phyloP scores from a whole-genome alignment of 371 early-diverging fungal genomes.

The Batrachochytrium dendrobatidis region DNA sequence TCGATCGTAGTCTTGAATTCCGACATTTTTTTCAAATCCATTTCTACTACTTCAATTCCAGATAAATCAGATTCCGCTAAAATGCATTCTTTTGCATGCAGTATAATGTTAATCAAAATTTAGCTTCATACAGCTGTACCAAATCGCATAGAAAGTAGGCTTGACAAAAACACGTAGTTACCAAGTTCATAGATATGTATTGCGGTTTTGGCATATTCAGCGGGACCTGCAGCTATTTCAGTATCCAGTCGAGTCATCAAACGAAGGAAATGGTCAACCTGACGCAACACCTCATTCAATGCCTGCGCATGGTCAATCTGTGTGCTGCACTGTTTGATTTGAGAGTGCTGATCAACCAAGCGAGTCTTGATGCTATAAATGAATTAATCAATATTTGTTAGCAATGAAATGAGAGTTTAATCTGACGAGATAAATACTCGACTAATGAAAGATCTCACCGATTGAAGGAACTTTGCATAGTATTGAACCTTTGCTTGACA shows the following conservation, averaged over 20 bases:
- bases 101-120: neutral
- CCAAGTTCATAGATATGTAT: slow-evolving; percentile 21
- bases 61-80: slow-evolving; percentile 55
- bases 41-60: slow-evolving; percentile 57
- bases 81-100: slow-evolving; percentile 34
- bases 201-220: slow-evolving; percentile 39
- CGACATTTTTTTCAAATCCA: slow-evolving; percentile 42
- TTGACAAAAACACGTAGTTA: slow-evolving; percentile 4
- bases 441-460: no score
- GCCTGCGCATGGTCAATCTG: slow-evolving; percentile 59
- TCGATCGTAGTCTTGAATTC: slow-evolving; percentile 40
- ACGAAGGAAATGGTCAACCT: slow-evolving; percentile 56
- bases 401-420: no score
- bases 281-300: slow-evolving; percentile 56
- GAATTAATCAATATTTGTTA: no score
- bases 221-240: slow-evolving; percentile 47
- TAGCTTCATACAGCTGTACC: neutral
- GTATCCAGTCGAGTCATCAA: slow-evolving; percentile 53
- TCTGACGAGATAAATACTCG: no score
- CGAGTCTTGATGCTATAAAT: slow-evolving; percentile 47
- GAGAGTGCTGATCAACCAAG: slow-evolving; percentile 42
- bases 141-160: neutral
- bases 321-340: slow-evolving; percentile 49
- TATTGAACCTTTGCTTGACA: slow-evolving; percentile 47
- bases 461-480: slow-evolving; percentile 52